A percentile compares a stretch with the other conserved stretches of the same genome.
Evolutionary conservation across 2,329 filamentous ascomycete species (phyloP).

Genomic region (Magnaporthiopsis incrustans): DNA sequence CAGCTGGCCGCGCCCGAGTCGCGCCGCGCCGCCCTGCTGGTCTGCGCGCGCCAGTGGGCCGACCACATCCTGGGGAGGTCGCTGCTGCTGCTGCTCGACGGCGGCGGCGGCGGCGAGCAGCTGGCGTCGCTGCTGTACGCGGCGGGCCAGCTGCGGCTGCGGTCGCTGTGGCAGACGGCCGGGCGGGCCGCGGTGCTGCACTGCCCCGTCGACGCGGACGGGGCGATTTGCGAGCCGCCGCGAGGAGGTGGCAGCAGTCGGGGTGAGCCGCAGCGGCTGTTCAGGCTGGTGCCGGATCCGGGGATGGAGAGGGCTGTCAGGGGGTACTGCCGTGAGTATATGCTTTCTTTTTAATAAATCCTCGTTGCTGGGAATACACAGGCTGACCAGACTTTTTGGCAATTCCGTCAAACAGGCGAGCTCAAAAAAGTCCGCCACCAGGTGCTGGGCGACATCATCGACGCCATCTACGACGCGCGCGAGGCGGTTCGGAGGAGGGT

Average conservation of each 20-base stretch:
- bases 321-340: background rate
- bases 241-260: too few relatives aligned
- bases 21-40: background rate
- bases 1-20: background rate
- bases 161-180: background rate
- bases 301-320: background rate
- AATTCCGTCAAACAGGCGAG: too few relatives aligned
- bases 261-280: background rate
- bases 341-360: too few relatives aligned
- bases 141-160: background rate
- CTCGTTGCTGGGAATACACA: too few relatives aligned
- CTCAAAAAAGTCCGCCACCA: background rate
- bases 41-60: background rate
- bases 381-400: too few relatives aligned
- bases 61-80: too few relatives aligned
- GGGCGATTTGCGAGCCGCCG: background rate
- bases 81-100: too few relatives aligned
- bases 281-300: background rate
- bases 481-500: background rate
- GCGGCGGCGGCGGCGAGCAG: too few relatives aligned
- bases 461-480: background rate
- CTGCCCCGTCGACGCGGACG: background rate
- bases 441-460: background rate
- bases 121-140: background rate
- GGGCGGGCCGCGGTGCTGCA: background rate